phyloP scores from a whole-genome alignment of 2,329 filamentous ascomycete species.

The Fusarium sp. region DNA sequence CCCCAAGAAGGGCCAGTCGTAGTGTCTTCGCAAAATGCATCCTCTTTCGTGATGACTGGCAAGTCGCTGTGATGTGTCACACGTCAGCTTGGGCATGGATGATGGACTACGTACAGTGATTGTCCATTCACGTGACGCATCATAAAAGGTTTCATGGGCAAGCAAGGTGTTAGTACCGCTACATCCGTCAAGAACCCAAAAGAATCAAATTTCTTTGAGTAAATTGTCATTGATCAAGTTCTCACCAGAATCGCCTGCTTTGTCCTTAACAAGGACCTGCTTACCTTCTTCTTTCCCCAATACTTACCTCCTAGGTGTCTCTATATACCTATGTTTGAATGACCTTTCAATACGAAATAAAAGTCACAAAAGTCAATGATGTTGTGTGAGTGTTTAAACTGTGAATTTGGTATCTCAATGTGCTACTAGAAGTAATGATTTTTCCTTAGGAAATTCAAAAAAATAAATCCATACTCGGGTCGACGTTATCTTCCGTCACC shows the following conservation, averaged over 20 bases:
- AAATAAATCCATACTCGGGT: constrained; percentile 4
- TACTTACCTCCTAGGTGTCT: too few relatives aligned
- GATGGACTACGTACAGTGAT: neutral
- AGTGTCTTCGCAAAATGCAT: constrained; percentile 37
- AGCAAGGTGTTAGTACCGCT: neutral
- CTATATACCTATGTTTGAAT: neutral
- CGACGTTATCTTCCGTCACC: constrained; percentile 10
- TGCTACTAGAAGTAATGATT: constrained; percentile 1
- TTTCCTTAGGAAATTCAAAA: constrained; percentile 7
- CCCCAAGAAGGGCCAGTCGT: constrained; percentile 39
- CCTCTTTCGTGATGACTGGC: constrained; percentile 1
- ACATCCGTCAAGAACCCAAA: neutral
- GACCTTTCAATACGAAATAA: neutral
- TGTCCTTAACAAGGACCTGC: neutral
- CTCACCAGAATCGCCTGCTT: neutral
- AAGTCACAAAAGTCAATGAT: neutral
- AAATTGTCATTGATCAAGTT: neutral
- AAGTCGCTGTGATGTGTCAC: neutral
- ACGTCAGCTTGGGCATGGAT: constrained; percentile 1
- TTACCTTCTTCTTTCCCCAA: neutral
- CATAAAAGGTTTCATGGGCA: neutral
- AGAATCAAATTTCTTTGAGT: neutral
- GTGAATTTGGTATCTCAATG: constrained; percentile 33
- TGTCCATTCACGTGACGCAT: constrained; percentile 19
- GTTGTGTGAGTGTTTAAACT: neutral